phyloP scores from a whole-genome alignment of 2,329 filamentous ascomycete genomes.

The Botrytis byssoidea region DNA sequence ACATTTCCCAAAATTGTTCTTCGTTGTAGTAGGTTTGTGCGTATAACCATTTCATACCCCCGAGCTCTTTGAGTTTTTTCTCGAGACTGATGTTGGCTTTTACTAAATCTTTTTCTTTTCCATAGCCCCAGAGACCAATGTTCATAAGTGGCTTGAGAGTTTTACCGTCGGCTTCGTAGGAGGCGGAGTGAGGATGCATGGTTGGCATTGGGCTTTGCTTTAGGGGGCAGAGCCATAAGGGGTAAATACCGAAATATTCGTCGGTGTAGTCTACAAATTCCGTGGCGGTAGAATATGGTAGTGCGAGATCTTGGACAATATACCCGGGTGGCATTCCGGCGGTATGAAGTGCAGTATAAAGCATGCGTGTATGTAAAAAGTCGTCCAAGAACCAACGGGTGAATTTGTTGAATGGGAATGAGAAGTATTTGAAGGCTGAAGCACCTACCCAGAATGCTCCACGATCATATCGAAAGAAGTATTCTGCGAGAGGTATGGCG shows the following conservation, averaged over 20 bases:
- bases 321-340: conserved; percentile 55
- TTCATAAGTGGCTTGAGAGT: conserved; percentile 53
- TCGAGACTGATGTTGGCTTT: conserved; percentile 70
- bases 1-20: conserved; percentile 66
- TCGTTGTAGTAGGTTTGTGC: conserved; percentile 82
- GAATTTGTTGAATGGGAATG: conserved; percentile 57
- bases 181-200: conserved; percentile 37
- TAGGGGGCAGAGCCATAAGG: conserved; percentile 59
- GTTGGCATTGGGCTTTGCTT: conserved; percentile 38
- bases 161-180: conserved; percentile 32
- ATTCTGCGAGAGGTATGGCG: conserved; percentile 49
- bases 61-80: conserved; percentile 63
- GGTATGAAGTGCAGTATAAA: conserved; percentile 62
- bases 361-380: conserved; percentile 59
- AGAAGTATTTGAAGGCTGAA: conserved; percentile 61
- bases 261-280: conserved; percentile 55
- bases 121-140: conserved; percentile 82
- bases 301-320: conserved; percentile 61
- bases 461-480: conserved; percentile 62
- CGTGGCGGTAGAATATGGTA: conserved; percentile 52
- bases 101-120: conserved; percentile 64
- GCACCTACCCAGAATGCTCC: conserved; percentile 64
- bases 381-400: conserved; percentile 59
- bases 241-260: conserved; percentile 48
- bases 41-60: conserved; percentile 84